Evolutionary conservation across 2,329 filamentous ascomycete genomes (phyloP).

Genomic region (Tolypocladium pustulatum): DNA sequence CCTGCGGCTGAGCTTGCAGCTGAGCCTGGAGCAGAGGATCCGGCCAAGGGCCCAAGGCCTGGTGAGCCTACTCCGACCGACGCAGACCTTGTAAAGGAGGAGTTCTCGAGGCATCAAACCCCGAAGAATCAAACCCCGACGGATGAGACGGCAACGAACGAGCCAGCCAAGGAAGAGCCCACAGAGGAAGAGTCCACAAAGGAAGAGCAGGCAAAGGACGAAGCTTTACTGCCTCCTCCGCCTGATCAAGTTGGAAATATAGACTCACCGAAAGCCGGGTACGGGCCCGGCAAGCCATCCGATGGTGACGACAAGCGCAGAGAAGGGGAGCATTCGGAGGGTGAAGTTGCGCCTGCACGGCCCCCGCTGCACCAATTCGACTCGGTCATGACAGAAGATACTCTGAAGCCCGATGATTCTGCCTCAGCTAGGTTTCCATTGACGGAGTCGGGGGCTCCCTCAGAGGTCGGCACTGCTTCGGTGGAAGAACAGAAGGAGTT

Average conservation of each 20-base stretch:
- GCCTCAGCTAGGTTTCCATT: slow-evolving; percentile 19
- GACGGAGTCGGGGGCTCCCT: slow-evolving; percentile 18
- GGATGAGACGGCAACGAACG: background rate
- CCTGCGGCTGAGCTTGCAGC: slow-evolving; percentile 9
- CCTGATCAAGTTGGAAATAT: slow-evolving; percentile 30
- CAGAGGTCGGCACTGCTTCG: slow-evolving; percentile 13
- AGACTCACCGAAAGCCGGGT: slow-evolving; percentile 20
- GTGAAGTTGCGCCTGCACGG: slow-evolving; percentile 9
- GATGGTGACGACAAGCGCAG: slow-evolving; percentile 15
- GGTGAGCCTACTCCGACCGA: background rate
- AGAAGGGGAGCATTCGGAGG: slow-evolving; percentile 13
- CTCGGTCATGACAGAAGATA: slow-evolving; percentile 25
- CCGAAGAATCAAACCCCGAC: slow-evolving; percentile 1
- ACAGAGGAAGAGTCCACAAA: background rate
- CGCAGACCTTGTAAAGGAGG: background rate
- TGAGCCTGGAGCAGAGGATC: background rate
- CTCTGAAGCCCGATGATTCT: slow-evolving; percentile 27
- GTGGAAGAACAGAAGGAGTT: slow-evolving; percentile 9
- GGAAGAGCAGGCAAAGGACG: slow-evolving; percentile 1
- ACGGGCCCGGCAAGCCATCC: slow-evolving; percentile 10
- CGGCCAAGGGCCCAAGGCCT: too few species aligned
- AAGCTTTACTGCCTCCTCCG: slow-evolving; percentile 22
- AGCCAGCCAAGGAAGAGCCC: background rate
- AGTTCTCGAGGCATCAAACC: background rate
- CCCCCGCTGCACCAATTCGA: slow-evolving; percentile 16